Base-by-base conservation (phyloP, 495 filamentous ascomycete species). In the Lophiotrema nucula region DNA sequence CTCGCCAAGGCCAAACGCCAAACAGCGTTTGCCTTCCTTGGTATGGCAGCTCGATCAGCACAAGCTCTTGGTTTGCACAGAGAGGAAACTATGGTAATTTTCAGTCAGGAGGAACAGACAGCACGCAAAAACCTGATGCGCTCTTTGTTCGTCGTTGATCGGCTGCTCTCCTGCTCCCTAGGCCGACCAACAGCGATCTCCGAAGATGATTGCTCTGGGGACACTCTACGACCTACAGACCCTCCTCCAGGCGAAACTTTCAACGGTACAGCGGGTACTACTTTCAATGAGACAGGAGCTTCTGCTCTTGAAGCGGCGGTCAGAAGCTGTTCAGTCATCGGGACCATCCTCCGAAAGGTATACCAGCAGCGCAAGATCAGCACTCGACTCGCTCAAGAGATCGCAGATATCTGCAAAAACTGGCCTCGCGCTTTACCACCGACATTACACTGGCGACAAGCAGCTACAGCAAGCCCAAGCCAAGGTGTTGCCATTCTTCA, bases 341-440 rank as follows among this genome's bases (percentile, higher is more conserved):
- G 87, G 28, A 73, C 76, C 4, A 85, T 87, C 21, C 75, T 90
- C 16, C 82, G 77, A 22, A 82, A 80, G 39, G 81, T 89, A 19
- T 90, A 88, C 61, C 83, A 86, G 55, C 79, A 81, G 43, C 77
- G 84, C 54, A 88, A 83, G 56, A 81, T 89, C 38, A 88, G 84
- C 6, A 85, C 84, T 26, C 72, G 76, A 19, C 74, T 84, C 19
- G 85, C 84, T 1, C 83, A 88, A 58, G 77, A 81, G 22, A 87
- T 88, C 28, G 81, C 83, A 37, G 79, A 87, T 58, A 77, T 69
- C 50, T 74, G 77, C 53, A 78, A 77, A 46, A 54, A 64, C 12
- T 82, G 80, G 79, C 75, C 76, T 18, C 70, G 70, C 55, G 72
- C 70, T 28, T 64, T 81, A 10, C 73, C 77, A 27, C 65, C 68